Conservation (phyloP, 495 filamentous ascomycete genomes). For the Penicillium taxi region DNA sequence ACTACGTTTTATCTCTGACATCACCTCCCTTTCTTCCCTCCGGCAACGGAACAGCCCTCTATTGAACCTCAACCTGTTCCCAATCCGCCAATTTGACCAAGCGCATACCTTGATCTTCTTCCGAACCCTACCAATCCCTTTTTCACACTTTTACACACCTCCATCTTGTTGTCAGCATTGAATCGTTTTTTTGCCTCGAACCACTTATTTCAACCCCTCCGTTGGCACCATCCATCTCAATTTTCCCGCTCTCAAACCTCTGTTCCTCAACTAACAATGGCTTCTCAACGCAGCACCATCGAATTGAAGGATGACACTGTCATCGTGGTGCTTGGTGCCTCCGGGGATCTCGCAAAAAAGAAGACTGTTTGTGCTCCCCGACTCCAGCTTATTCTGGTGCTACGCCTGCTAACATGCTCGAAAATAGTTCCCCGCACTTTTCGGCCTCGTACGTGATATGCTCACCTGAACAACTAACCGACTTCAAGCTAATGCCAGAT, state of each 20-base stretch:
- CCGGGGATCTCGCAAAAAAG: slow-evolving; percentile 97
- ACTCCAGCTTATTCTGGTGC: slow-evolving; percentile 9
- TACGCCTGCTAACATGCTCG: slow-evolving; percentile 19
- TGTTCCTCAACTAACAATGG: slow-evolving; percentile 23
- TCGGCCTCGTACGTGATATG: slow-evolving; percentile 75
- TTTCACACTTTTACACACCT: neutral
- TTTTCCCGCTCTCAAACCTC: slow-evolving; percentile 10
- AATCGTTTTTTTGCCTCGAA: slow-evolving; percentile 5
- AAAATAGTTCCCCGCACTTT: slow-evolving; percentile 96
- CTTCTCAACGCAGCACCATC: slow-evolving; percentile 49
- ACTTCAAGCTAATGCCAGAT: slow-evolving; percentile 1
- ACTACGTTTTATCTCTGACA: slow-evolving; percentile 36
- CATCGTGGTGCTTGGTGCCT: slow-evolving; percentile 94
- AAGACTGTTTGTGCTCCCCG: slow-evolving; percentile 69
- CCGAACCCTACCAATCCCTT: neutral
- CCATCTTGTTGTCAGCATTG: neutral
- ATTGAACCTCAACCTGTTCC: slow-evolving; percentile 10
- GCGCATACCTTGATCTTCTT: neutral
- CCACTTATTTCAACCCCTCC: slow-evolving; percentile 14
- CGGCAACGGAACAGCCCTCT: slow-evolving; percentile 17
- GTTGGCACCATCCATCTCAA: slow-evolving; percentile 10
- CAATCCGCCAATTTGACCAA: neutral
- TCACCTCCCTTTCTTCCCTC: slow-evolving; percentile 32
- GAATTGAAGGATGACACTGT: slow-evolving; percentile 98
- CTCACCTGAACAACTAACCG: slow-evolving; percentile 14